Evolutionary conservation across 2,329 filamentous ascomycete genomes (phyloP).

Genomic region (Trichophyton schoenleinii): DNA sequence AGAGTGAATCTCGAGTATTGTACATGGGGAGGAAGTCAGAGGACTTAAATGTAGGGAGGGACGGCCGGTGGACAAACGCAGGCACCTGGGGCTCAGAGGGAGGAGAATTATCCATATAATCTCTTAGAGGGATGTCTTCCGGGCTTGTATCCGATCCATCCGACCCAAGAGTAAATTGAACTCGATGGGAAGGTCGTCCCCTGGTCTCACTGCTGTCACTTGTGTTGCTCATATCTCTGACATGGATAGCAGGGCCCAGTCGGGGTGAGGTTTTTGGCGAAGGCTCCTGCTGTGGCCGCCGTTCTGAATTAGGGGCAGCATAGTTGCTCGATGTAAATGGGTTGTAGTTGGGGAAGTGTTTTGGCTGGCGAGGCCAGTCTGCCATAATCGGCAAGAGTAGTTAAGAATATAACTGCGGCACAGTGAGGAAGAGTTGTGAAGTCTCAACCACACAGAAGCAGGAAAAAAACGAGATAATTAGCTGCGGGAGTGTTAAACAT

Average conservation of each 20-base stretch:
- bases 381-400: background rate
- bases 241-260: background rate
- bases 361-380: background rate
- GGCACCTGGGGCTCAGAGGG: background rate
- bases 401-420: background rate
- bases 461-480: background rate
- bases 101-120: background rate
- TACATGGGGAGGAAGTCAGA: background rate
- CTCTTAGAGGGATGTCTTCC: background rate
- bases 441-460: background rate
- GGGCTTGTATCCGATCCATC: constrained; percentile 1
- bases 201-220: background rate
- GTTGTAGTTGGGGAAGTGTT: background rate
- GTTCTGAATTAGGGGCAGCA: background rate
- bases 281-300: background rate
- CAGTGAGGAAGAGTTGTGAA: background rate
- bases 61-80: background rate
- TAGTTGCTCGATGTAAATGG: background rate
- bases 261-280: background rate
- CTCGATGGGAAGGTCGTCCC: background rate
- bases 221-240: constrained; percentile 21
- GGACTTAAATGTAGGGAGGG: background rate
- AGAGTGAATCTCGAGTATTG: background rate
- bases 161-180: constrained; percentile 7
- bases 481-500: too few species aligned